phyloP scores from a whole-genome alignment of 2,329 filamentous ascomycete species.

The Colletotrichum graminicola region DNA sequence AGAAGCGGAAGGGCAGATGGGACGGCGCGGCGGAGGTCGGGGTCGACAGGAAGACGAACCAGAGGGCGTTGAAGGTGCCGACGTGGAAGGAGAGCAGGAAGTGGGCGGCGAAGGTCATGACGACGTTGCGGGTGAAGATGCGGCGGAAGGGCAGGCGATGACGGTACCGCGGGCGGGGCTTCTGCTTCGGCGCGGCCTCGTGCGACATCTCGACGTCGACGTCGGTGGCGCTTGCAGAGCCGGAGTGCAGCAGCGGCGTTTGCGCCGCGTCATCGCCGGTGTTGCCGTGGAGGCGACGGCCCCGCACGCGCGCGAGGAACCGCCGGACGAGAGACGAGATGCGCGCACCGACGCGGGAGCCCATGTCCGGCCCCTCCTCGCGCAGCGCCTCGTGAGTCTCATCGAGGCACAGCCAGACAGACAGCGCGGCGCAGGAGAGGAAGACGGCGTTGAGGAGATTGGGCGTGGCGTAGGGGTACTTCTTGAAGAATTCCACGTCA shows the following conservation, averaged over 20 bases:
- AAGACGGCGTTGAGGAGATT: slow-evolving; percentile 66
- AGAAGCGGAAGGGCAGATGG: slow-evolving; percentile 71
- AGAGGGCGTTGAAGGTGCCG: slow-evolving; percentile 81
- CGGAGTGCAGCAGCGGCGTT: slow-evolving; percentile 52
- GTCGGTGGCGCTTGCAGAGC: slow-evolving; percentile 44
- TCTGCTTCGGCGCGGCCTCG: slow-evolving; percentile 36
- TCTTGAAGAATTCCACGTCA: slow-evolving; percentile 57
- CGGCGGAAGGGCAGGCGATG: slow-evolving; percentile 64
- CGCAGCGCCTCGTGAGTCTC: slow-evolving; percentile 64
- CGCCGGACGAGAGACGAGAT: slow-evolving; percentile 49
- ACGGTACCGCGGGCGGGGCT: slow-evolving; percentile 54
- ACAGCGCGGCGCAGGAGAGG: slow-evolving; percentile 56
- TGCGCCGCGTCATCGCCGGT: slow-evolving; percentile 46
- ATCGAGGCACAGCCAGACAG: slow-evolving; percentile 64
- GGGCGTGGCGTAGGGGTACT: slow-evolving; percentile 66
- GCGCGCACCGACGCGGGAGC: slow-evolving; percentile 55
- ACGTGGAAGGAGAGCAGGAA: slow-evolving; percentile 80
- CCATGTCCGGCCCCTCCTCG: slow-evolving; percentile 55
- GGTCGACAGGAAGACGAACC: slow-evolving; percentile 82
- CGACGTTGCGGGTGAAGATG: slow-evolving; percentile 68
- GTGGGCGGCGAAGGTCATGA: slow-evolving; percentile 70
- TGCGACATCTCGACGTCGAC: slow-evolving; percentile 49
- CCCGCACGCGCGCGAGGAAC: slow-evolving; percentile 40
- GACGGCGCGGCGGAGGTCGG: slow-evolving; percentile 55
- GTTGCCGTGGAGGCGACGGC: slow-evolving; percentile 11